A percentile compares a stretch with the other conserved stretches of the same genome.
These are phyloP conservation scores for Acer yangbiense DNA, from an alignment of 345 rosid species.

Conservation along the genomic window DNA sequence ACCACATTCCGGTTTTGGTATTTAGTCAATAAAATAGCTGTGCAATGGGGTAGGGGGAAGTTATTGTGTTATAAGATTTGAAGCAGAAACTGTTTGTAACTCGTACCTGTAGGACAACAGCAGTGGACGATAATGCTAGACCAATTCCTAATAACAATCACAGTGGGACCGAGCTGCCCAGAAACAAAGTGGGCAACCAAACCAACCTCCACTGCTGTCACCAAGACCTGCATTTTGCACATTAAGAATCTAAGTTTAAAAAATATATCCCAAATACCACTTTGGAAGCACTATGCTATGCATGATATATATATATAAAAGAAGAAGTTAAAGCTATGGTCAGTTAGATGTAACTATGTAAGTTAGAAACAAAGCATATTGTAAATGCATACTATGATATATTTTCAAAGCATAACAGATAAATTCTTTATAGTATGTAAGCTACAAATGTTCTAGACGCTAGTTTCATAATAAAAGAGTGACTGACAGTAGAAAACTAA, in stretches of 20 bases:
- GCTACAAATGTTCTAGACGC: background rate
- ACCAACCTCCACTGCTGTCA: too few species aligned
- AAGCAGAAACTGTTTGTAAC: conserved; percentile 20
- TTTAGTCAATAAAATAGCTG: too few species aligned
- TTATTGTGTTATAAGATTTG: conserved; percentile 5
- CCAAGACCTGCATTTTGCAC: conserved; percentile 55
- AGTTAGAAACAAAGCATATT: background rate
- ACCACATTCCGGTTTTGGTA: conserved; percentile 17
- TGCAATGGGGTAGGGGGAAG: too few species aligned
- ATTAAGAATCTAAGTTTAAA: conserved; percentile 13
- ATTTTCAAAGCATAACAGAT: background rate
- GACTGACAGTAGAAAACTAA: conserved; percentile 24
- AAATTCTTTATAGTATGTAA: background rate
- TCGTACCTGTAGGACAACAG: conserved; percentile 87
- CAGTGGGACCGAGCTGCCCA: conserved; percentile 88
- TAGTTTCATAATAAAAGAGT: background rate
- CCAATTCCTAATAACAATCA: conserved; percentile 79
- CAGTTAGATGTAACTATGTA: too few species aligned
- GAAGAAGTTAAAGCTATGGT: background rate
- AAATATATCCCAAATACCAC: background rate
- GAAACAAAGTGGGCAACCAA: conserved; percentile 74
- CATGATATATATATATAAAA: background rate
- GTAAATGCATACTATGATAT: background rate
- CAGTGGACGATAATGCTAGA: conserved; percentile 94
- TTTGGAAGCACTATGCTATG: too few species aligned